Evolutionary conservation across 345 rosid species (phyloP).

Genomic region (Physaria fendleri): DNA sequence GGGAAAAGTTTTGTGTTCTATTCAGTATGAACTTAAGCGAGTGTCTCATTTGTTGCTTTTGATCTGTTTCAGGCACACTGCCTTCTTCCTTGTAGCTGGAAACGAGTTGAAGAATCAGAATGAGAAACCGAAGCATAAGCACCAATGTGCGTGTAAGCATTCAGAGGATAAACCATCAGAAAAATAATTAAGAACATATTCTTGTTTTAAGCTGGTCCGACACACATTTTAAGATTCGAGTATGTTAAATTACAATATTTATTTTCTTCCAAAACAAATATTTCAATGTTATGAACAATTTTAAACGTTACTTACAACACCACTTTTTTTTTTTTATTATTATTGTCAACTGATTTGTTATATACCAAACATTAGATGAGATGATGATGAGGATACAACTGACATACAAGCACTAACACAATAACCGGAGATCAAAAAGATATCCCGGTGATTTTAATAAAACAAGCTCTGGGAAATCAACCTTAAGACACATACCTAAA

Average conservation of each 20-base stretch:
- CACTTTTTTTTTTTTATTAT: no score
- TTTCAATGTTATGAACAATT: not conserved
- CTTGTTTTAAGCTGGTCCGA: not conserved
- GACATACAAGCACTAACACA: no score
- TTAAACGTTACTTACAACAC: not conserved
- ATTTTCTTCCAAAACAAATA: not conserved
- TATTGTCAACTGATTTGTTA: no score
- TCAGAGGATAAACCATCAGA: constrained; percentile 31
- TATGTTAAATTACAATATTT: not conserved
- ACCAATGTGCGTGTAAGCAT: constrained; percentile 47
- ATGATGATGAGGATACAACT: no score
- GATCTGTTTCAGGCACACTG: constrained; percentile 58
- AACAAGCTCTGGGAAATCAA: no score
- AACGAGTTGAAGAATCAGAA: constrained; percentile 64
- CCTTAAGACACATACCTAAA: no score
- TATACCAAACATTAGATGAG: no score
- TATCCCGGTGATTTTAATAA: no score
- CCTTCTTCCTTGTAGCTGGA: constrained; percentile 92
- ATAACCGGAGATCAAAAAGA: no score
- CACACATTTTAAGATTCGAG: not conserved
- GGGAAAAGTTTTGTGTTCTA: not conserved
- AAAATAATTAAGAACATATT: constrained; percentile 14
- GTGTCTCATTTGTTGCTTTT: not conserved
- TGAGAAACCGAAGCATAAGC: constrained; percentile 11
- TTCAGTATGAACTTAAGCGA: not conserved